Evolutionary conservation across 2,329 filamentous ascomycete genomes (phyloP).

Genomic region (Drechslerella dactyloides): DNA sequence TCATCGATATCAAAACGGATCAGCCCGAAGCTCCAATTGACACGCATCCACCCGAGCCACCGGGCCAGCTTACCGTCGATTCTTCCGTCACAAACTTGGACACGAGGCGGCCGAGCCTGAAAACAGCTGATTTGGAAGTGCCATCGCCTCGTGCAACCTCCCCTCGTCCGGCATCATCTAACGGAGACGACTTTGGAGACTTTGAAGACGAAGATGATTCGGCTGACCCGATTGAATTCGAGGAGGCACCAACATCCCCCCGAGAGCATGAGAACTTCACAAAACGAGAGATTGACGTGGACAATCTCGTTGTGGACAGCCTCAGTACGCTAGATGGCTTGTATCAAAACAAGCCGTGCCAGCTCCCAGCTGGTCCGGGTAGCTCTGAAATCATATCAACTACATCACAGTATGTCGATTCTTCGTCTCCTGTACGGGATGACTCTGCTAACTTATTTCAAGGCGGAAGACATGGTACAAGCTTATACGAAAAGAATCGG

Average conservation of each 20-base stretch:
- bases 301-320: slow-evolving; percentile 31
- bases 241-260: slow-evolving; percentile 1
- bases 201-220: slow-evolving; percentile 44
- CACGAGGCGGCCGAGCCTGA: slow-evolving; percentile 17
- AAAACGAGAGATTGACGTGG: slow-evolving; percentile 24
- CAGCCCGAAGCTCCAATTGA: background rate
- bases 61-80: background rate
- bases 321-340: slow-evolving; percentile 25
- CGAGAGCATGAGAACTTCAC: slow-evolving; percentile 7
- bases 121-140: slow-evolving; percentile 19
- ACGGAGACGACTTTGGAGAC: slow-evolving; percentile 41
- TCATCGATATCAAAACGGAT: background rate
- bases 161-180: slow-evolving; percentile 11
- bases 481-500: slow-evolving; percentile 40
- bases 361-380: slow-evolving; percentile 22
- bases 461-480: slow-evolving; percentile 49
- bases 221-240: background rate
- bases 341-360: slow-evolving; percentile 20
- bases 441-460: slow-evolving; percentile 7
- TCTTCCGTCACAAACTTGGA: background rate
- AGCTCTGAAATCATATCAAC: slow-evolving; percentile 36
- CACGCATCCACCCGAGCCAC: background rate
- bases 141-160: slow-evolving; percentile 27
- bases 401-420: slow-evolving; percentile 32
- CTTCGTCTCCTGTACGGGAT: background rate